Evolutionary conservation across 2,329 filamentous ascomycete genomes (phyloP).

Genomic region (Cercospora sesami): DNA sequence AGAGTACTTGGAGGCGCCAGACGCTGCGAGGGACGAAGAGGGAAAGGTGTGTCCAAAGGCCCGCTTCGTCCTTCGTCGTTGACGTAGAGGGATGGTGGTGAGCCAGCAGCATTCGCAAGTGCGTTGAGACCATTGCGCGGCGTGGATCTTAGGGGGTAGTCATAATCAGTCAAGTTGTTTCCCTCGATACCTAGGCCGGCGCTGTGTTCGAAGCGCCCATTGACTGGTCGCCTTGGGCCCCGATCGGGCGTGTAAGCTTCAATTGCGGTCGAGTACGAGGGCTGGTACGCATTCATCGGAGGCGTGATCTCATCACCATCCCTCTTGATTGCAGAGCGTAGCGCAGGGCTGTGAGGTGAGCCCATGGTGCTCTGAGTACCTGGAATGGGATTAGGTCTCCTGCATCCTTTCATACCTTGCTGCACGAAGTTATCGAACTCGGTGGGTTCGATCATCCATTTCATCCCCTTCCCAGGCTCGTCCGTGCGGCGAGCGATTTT

Average conservation of each 20-base stretch:
- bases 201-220: slow-evolving; percentile 26
- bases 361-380: slow-evolving; percentile 40
- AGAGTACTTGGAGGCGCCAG: slow-evolving; percentile 78
- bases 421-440: slow-evolving; percentile 84
- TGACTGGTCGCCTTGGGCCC: slow-evolving; percentile 46
- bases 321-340: slow-evolving; percentile 51
- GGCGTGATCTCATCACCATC: slow-evolving; percentile 42
- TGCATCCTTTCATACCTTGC: slow-evolving; percentile 54
- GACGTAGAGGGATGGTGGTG: slow-evolving; percentile 42
- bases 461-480: slow-evolving; percentile 98
- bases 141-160: slow-evolving; percentile 35
- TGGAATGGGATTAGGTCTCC: slow-evolving; percentile 40
- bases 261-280: slow-evolving; percentile 50
- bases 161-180: slow-evolving; percentile 32
- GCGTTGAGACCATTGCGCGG: slow-evolving; percentile 41
- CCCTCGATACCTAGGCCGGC: slow-evolving; percentile 38
- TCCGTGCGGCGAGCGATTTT: slow-evolving; percentile 91
- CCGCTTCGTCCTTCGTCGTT: slow-evolving; percentile 40
- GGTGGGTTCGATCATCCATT: slow-evolving; percentile 90
- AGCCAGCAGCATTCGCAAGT: slow-evolving; percentile 40
- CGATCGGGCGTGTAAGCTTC: slow-evolving; percentile 58
- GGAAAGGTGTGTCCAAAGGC: slow-evolving; percentile 41
- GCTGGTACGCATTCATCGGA: slow-evolving; percentile 42
- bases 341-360: slow-evolving; percentile 57
- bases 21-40: slow-evolving; percentile 53